A percentile compares a stretch with the other conserved stretches of the same genome.
Conservation (phyloP, 805 yeast genomes). For the Hanseniaspora nectarophila region DNA sequence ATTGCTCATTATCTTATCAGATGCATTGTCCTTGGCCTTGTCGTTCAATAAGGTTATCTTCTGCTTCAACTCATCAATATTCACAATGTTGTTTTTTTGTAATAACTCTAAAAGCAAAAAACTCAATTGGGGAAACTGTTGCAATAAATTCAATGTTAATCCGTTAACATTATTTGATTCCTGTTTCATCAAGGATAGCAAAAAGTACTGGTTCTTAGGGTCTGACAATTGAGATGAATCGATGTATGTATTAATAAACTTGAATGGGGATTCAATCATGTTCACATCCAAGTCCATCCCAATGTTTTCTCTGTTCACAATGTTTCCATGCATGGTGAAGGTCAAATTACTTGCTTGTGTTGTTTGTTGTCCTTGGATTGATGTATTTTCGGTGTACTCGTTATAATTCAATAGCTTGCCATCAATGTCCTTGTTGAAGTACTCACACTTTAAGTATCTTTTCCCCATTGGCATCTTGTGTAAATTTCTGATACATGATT, state of each 20-base stretch:
- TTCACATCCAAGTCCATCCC: constrained; percentile 37
- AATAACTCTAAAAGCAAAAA: constrained; percentile 72
- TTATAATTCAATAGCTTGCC: constrained; percentile 15
- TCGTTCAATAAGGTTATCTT: constrained; percentile 28
- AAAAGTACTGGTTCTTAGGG: constrained; percentile 20
- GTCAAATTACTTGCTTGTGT: constrained; percentile 9
- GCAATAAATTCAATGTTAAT: constrained; percentile 19
- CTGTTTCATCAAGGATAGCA: constrained; percentile 12
- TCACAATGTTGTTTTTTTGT: constrained; percentile 30
- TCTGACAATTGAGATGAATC: constrained; percentile 10
- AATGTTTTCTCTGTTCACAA: constrained; percentile 10
- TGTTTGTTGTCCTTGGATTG: background rate
- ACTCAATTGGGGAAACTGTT: constrained; percentile 58
- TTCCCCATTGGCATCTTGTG: constrained; percentile 67
- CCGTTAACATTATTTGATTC: constrained; percentile 13
- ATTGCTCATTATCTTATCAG: constrained; percentile 19
- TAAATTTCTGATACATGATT: constrained; percentile 79
- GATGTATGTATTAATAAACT: constrained; percentile 25
- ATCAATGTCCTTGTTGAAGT: constrained; percentile 39
- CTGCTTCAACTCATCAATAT: constrained; percentile 28
- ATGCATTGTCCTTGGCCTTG: constrained; percentile 22
- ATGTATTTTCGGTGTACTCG: constrained; percentile 13
- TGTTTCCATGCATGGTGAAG: constrained; percentile 17
- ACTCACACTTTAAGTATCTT: constrained; percentile 62
- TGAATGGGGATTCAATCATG: constrained; percentile 32